Base-by-base conservation (phyloP, 2,329 filamentous ascomycete genomes). In the Ceratocystis lukuohia region DNA sequence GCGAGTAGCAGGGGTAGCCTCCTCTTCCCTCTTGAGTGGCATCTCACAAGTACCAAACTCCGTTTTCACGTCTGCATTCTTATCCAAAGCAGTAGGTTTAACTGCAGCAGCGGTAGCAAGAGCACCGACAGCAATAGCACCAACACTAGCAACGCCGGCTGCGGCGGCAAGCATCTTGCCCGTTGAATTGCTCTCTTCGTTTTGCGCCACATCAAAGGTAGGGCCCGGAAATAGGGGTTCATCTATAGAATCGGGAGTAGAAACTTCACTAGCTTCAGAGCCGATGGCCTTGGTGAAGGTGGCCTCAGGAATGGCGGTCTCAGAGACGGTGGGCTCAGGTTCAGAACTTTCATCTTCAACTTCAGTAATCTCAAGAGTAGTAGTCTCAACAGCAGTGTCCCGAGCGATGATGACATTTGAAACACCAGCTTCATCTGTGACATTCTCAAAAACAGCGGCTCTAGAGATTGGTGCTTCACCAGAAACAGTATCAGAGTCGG, bases 181-280 rank as follows among this genome's bases (percentile, higher is more conserved):
- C 2, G 61, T 20, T n/a, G 44, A 30, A 17, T n/a, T 63, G 12
- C 12, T 33, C 15, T 63, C 25, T 50, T 48, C 44, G 8, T 63
- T 17, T 17, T 41, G 25, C 15, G 22, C 20, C 17, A 33, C 41
- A 30, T 50, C 25, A 37, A 28, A 17, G 17, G 8, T 15, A 59
- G 6, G 1, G 22, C 33, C 17, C 12, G 28, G 12, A n/a, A 8
- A 15, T n/a, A 37, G 15, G 17, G 28, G 4, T 7, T 53, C 48
- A 15, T 53, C 20, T 25, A 53, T 25, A 53, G 20, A 15, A 30
- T 44, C 45, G 41, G 50, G 12, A 15, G 37, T n/a, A 6, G 61
- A 25, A 62, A 22, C 62, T 12, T 46, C 62, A 66, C 61, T 33
- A 37, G 61, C 30, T 41, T 25, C 45, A 30, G 63, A 20, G 10